These are phyloP conservation scores for Penicillium sp. DNA, from an alignment of 2,329 filamentous ascomycete genomes.

Conservation along the genomic window DNA sequence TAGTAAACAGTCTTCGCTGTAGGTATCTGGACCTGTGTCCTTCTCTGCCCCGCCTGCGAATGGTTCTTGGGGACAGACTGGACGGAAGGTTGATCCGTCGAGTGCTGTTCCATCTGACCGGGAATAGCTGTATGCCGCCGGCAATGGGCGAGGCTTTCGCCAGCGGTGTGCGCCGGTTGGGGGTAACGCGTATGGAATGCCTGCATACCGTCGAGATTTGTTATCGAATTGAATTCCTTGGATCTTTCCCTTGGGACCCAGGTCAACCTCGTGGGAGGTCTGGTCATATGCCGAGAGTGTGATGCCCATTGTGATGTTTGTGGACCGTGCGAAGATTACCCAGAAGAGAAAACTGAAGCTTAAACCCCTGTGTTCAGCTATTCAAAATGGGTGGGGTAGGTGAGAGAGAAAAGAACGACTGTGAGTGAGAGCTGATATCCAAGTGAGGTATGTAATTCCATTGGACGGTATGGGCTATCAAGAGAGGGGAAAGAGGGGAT, in stretches of 20 bases:
- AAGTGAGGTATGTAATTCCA: not conserved
- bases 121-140: conserved; percentile 30
- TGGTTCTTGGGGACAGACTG: conserved; percentile 43
- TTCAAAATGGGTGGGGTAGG: not conserved
- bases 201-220: conserved; percentile 31
- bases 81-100: conserved; percentile 39
- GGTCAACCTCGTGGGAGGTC: conserved; percentile 3
- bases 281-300: conserved; percentile 6
- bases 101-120: conserved; percentile 26
- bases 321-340: not conserved
- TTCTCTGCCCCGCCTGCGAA: conserved; percentile 25
- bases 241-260: conserved; percentile 8
- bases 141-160: conserved; percentile 39
- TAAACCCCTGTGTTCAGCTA: too few species aligned
- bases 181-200: conserved; percentile 43
- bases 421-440: not conserved
- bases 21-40: conserved; percentile 21
- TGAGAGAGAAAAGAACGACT: not conserved
- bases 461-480: not conserved
- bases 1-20: conserved; percentile 51
- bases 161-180: conserved; percentile 40
- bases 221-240: conserved; percentile 20
- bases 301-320: conserved; percentile 5
- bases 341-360: not conserved
- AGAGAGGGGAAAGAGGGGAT: not conserved